phyloP scores from a whole-genome alignment of 768 basidiomycete genomes.

The Paxillus involutus region DNA sequence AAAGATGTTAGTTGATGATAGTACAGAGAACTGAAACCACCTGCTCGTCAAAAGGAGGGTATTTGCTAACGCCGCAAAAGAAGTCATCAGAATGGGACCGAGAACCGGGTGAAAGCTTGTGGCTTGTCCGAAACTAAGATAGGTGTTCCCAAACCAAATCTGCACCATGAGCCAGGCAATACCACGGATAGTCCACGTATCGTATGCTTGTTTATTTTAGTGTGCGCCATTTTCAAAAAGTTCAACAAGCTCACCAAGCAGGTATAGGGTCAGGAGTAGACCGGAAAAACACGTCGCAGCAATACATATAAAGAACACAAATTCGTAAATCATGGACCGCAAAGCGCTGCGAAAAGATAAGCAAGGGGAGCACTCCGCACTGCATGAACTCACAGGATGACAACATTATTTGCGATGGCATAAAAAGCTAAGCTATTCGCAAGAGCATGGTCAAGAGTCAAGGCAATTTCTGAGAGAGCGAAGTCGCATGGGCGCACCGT shows the following conservation, averaged over 20 bases:
- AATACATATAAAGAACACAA: slow-evolving; percentile 75
- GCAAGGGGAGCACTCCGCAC: not conserved
- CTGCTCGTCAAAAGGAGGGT: slow-evolving; percentile 79
- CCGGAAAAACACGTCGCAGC: slow-evolving; percentile 83
- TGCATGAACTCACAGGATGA: slow-evolving; percentile 60
- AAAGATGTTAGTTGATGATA: slow-evolving; percentile 4
- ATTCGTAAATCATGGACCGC: slow-evolving; percentile 80
- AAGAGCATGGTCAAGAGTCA: not conserved
- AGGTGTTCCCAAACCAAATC: slow-evolving; percentile 85
- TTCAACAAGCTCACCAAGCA: slow-evolving; percentile 37
- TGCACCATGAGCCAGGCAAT: slow-evolving; percentile 86
- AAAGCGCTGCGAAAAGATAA: slow-evolving; percentile 53
- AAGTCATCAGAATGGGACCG: slow-evolving; percentile 77
- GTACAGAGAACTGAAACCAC: slow-evolving; percentile 23
- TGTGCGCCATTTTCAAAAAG: slow-evolving; percentile 18
- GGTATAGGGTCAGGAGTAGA: slow-evolving; percentile 55
- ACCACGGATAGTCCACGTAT: slow-evolving; percentile 34
- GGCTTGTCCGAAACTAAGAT: slow-evolving; percentile 55
- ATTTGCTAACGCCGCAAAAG: slow-evolving; percentile 76
- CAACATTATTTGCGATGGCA: slow-evolving; percentile 73
- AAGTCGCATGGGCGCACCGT: slow-evolving; percentile 41
- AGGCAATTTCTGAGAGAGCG: not conserved
- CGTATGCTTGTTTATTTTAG: slow-evolving; percentile 28
- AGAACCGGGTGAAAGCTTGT: slow-evolving; percentile 67
- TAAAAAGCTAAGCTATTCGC: slow-evolving; percentile 69